Conservation (phyloP, 2,329 filamentous ascomycete genomes). For the Aspergillus sp. region DNA sequence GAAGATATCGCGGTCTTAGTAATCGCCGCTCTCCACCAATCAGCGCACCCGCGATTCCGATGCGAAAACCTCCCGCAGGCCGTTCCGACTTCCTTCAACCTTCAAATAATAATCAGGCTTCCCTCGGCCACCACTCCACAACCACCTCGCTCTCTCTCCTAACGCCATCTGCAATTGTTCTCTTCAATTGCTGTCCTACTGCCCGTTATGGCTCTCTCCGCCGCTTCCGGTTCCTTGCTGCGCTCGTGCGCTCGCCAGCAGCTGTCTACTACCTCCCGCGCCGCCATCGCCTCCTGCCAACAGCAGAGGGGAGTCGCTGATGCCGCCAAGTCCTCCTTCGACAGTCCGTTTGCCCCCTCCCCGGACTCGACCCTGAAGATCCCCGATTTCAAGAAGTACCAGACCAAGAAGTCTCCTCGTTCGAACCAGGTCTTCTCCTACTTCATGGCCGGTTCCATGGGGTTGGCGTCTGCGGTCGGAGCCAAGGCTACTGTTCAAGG, state of each 20-base stretch:
- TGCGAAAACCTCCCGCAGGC: conserved; percentile 27
- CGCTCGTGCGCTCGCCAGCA: conserved; percentile 46
- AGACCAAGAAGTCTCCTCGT: conserved; percentile 57
- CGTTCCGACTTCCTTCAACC: conserved; percentile 34
- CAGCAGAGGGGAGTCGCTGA: conserved; percentile 33
- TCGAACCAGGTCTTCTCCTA: conserved; percentile 87
- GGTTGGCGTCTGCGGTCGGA: conserved; percentile 81
- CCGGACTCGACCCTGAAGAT: conserved; percentile 57
- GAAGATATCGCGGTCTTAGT: neutral
- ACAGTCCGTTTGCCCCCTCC: conserved; percentile 48
- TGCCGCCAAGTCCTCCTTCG: conserved; percentile 36
- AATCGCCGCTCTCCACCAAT: conserved; percentile 24
- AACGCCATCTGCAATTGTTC: conserved; percentile 10
- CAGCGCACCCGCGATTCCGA: conserved; percentile 34
- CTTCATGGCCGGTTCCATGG: conserved; percentile 97
- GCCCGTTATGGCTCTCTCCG: conserved; percentile 47
- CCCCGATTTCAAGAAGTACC: conserved; percentile 84
- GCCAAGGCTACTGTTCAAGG: conserved; percentile 98
- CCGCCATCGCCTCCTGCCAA: conserved; percentile 35
- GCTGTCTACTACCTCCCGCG: conserved; percentile 36
- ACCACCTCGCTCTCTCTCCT: conserved; percentile 17
- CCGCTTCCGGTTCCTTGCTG: conserved; percentile 61
- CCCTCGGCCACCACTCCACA: conserved; percentile 20
- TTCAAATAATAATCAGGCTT: conserved; percentile 13
- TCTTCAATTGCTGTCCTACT: conserved; percentile 29